Base-by-base conservation (phyloP, 2,329 filamentous ascomycete species). In the Fusarium sp. region DNA sequence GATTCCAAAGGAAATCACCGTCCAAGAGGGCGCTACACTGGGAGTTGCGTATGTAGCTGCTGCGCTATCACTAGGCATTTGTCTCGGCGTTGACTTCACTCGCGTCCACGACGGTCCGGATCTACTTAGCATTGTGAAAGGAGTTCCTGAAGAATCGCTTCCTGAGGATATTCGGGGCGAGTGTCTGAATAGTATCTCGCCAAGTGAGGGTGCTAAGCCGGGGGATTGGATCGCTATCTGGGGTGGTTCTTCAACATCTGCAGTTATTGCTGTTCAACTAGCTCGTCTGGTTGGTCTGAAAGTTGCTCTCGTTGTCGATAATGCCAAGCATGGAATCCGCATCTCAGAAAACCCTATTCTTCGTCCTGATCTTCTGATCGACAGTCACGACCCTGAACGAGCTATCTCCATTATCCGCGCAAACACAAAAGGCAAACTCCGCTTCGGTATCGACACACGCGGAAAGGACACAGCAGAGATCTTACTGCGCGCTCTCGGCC, bases 151-250 rank as follows among this genome's bases (percentile, higher is more conserved):
- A 9, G 35, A 37, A 19, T 9, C 35, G 7, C 35, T 37, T n/a
- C 35, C 35, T 4, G 35, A 37, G 4, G 91, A 94, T 72, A 85
- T 93, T 8, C 78, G 83, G 3, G 75, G 82, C 6, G 91, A 93
- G 74, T 90, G 88, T 56, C 82, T 91, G n/a, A 75, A 82, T 1
- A 83, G 84, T 1, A 86, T 90, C 7, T 67, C 74, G 0, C 72
- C 79, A 2, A 71, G 75, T 0, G 88, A 92, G 65, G 80, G 88
- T 10, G 85, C 88, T 1, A 80, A 81, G 41, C 70, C 78, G 0
- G 90, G 89, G 0, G 91, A 94, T 62, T 93, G 90, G 86, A 78
- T 94, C 39, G 88, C 87, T 2, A 87, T 94, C 46, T 94, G 91
- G 91, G 91, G 91, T 57, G 91, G 87, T 3, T 92, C 90, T 2